Evolutionary conservation across 345 rosid species (phyloP), one percentile per base, ranked within the genome.

Genomic region (Acer negundo): DNA sequence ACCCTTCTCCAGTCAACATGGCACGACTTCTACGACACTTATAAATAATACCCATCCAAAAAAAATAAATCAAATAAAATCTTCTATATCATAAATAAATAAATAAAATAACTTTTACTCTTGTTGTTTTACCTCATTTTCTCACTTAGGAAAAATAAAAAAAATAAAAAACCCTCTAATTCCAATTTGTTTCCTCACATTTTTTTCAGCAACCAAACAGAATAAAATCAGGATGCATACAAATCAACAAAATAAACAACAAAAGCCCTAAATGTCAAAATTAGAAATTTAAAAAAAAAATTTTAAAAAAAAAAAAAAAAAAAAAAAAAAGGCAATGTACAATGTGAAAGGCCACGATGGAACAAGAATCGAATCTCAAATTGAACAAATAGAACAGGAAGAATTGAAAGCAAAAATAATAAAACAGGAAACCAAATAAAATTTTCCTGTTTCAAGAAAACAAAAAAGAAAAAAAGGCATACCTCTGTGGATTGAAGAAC

Each of bases 151-250:
- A 4, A 74, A 63, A 10, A 46, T 3, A 2, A 62, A 2, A 28
- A 28, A 10, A 15, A 40, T 47, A 62, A 44, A 63, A 7, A 7
- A n/a, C 62, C 19, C 6, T n/a, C 12, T 42, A 47, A 26, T 63
- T 22, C 80, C 75, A 69, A 3, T 42, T 5, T 55, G 16, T 17
- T 58, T 74, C 68, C 58, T 75, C 58, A n/a, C 79, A 78, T 75
- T 84, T 82, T 46, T 73, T 79, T 63, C 80, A 75, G 77, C 73
- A 81, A 63, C 70, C 80, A 84, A 84, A 84, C 78, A 79, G 65
- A 40, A 62, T 7, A 70, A 2, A 44, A 80, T 3, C 65, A 38
- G 24, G 62, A 62, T 55, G 65, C 4, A 76, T 12, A 55, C 4
- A 31, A 59, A 73, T 8, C 46, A 28, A 71, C 51, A 47, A 44